Conservation (phyloP, 176 grass and related monocot species). For the Guadua angustifolia region DNA sequence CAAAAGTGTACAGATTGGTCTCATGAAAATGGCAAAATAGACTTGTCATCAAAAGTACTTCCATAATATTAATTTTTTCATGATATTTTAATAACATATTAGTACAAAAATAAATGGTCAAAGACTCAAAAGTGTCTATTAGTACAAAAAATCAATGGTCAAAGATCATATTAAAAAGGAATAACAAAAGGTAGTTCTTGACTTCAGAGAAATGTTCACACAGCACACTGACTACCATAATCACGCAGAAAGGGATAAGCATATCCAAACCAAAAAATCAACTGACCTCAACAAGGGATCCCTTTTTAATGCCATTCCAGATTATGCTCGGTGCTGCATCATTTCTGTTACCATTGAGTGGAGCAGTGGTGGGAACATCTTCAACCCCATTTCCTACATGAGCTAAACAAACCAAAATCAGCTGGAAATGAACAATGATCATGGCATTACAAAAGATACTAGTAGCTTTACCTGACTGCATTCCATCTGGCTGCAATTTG, state of each 20-base stretch:
- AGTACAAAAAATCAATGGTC: neutral
- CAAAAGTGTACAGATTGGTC: neutral
- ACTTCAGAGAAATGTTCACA: constrained; percentile 6
- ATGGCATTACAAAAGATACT: constrained; percentile 25
- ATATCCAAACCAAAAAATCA: constrained; percentile 29
- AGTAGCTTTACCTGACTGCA: constrained; percentile 48
- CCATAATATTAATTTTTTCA: neutral
- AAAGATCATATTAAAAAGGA: constrained; percentile 10
- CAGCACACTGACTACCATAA: neutral
- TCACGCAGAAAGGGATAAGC: neutral
- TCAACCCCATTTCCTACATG: constrained; percentile 51
- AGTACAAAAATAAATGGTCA: neutral
- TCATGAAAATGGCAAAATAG: neutral
- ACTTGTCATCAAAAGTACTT: neutral
- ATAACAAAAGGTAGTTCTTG: constrained; percentile 22
- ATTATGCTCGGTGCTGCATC: constrained; percentile 46
- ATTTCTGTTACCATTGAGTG: constrained; percentile 47
- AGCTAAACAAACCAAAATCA: constrained; percentile 48
- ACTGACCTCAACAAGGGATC: constrained; percentile 79
- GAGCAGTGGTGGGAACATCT: constrained; percentile 37
- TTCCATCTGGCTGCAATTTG: constrained; percentile 43
- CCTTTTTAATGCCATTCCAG: constrained; percentile 75
- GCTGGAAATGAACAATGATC: constrained; percentile 25
- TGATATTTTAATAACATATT: neutral
- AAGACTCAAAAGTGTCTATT: neutral